These are phyloP conservation scores for Aphanomyces euteiches DNA, from an alignment of 352 stramenopile genomes.

Conservation along the genomic window DNA sequence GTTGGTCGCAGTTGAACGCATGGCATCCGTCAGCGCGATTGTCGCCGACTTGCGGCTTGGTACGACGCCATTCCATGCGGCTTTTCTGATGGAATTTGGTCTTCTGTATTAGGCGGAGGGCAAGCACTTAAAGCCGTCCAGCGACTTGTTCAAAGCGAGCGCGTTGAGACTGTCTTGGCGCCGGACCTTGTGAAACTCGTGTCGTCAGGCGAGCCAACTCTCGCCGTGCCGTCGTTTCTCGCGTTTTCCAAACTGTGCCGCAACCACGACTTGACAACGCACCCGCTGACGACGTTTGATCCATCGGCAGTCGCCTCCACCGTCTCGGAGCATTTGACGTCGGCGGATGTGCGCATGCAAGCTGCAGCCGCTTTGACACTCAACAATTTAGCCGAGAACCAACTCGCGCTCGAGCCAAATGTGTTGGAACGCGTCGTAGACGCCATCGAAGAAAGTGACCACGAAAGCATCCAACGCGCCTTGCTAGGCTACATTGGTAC, in stretches of 20 bases:
- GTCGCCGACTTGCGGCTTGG: conserved; percentile 18
- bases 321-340: conserved; percentile 10
- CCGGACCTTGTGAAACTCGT: conserved; percentile 18
- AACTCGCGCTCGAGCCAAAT: conserved; percentile 18
- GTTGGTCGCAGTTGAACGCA: no score
- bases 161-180: conserved; percentile 17
- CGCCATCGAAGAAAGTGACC: conserved; percentile 9
- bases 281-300: neutral
- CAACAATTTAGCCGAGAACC: conserved; percentile 20
- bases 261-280: conserved; percentile 14
- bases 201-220: neutral
- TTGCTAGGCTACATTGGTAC: conserved; percentile 28
- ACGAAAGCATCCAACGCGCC: conserved; percentile 29
- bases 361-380: conserved; percentile 19
- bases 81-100: neutral
- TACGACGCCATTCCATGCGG: neutral
- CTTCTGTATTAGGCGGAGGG: conserved; percentile 1
- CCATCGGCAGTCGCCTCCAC: neutral
- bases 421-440: conserved; percentile 14
- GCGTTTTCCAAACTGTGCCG: conserved; percentile 23
- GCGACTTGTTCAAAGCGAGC: conserved; percentile 23
- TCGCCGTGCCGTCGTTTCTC: conserved; percentile 27
- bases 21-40: neutral
- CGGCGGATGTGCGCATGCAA: conserved; percentile 26
- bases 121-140: conserved; percentile 19